Conservation (phyloP, 2,329 filamentous ascomycete genomes). For the Cadophora sp. region DNA sequence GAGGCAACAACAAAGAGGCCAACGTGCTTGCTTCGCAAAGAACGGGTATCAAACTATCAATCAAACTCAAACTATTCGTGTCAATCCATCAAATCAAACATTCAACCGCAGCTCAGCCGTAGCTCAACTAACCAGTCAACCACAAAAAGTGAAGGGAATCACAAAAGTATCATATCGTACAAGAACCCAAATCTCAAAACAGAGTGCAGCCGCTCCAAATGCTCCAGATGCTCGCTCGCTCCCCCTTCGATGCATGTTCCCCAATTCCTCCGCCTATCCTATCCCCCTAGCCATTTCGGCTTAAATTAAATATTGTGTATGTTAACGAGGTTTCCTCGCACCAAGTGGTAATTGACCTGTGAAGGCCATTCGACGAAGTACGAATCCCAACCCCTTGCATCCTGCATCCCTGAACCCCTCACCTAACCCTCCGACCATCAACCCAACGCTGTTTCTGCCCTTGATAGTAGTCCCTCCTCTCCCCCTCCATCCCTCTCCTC, state of each 20-base stretch:
- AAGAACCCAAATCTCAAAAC: background rate
- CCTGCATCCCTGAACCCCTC: background rate
- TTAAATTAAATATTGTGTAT: no score
- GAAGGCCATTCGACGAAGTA: no score
- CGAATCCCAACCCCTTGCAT: background rate
- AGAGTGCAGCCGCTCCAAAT: background rate
- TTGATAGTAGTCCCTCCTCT: slow-evolving; percentile 31
- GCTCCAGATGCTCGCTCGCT: background rate
- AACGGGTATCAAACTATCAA: slow-evolving; percentile 13
- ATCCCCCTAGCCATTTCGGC: background rate
- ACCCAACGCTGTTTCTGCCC: slow-evolving; percentile 32
- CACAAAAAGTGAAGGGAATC: background rate
- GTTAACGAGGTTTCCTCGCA: no score
- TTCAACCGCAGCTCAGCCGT: no score
- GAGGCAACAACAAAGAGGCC: background rate
- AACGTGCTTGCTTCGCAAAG: slow-evolving; percentile 8
- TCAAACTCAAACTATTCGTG: background rate
- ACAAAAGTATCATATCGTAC: background rate
- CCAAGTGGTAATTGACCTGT: no score
- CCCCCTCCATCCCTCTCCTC: slow-evolving; percentile 43
- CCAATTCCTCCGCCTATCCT: background rate
- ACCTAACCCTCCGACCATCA: slow-evolving; percentile 39
- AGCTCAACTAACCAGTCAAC: no score
- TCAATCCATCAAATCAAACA: background rate
- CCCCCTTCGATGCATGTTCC: background rate